phyloP scores from a whole-genome alignment of 352 stramenopile species.

The Pythium biforme region DNA sequence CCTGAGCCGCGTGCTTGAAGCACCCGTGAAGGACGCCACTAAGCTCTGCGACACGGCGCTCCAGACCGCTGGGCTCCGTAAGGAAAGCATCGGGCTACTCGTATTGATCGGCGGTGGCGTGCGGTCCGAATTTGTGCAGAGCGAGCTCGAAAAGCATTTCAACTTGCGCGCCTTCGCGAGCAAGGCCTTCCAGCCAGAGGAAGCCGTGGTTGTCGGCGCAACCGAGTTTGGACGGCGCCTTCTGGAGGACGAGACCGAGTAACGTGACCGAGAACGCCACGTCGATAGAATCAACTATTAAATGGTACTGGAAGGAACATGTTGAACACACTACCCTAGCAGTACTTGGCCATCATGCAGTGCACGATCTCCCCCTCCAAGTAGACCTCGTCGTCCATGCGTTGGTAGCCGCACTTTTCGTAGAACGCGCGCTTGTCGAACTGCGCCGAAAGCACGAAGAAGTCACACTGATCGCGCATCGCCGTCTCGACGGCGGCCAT shows the following conservation, averaged over 20 bases:
- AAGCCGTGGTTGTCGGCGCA: conserved; percentile 58
- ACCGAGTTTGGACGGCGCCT: conserved; percentile 56
- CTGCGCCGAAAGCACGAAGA: conserved; percentile 47
- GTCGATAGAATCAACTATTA: not conserved
- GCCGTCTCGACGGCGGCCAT: conserved; percentile 41
- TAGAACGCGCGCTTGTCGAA: conserved; percentile 63
- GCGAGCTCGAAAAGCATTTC: conserved; percentile 53
- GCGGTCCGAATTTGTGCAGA: conserved; percentile 49
- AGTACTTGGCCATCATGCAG: conserved; percentile 32
- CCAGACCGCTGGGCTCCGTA: conserved; percentile 32
- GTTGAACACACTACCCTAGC: not conserved
- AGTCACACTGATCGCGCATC: conserved; percentile 32
- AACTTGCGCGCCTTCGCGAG: conserved; percentile 42
- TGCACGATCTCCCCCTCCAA: conserved; percentile 54
- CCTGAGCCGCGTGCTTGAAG: conserved; percentile 44
- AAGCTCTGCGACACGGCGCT: conserved; percentile 41
- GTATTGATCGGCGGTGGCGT: conserved; percentile 61
- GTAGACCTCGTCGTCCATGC: conserved; percentile 48
- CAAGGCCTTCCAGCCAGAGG: conserved; percentile 53
- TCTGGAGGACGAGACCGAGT: conserved; percentile 10
- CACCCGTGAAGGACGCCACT: conserved; percentile 31
- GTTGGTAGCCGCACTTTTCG: conserved; percentile 62
- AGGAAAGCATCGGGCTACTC: conserved; percentile 40
- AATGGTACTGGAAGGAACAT: no score
- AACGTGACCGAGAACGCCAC: not conserved